Evolutionary conservation across 2,329 filamentous ascomycete genomes (phyloP).

Genomic region (Periconia sp.): DNA sequence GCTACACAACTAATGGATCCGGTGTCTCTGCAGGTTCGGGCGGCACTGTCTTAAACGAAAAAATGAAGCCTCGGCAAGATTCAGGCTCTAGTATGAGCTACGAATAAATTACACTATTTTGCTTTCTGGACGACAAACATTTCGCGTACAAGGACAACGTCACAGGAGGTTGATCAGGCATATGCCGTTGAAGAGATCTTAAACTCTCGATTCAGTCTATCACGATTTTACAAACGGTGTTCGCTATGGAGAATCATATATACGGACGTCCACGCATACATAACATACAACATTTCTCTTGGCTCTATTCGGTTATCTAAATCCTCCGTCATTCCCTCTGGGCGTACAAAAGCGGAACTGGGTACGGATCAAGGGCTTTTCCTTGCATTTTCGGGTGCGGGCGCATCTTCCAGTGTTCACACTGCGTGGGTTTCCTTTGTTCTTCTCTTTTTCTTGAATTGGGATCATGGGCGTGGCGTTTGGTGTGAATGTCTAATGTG

Average conservation of each 20-base stretch:
- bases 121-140: background rate
- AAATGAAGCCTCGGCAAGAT: background rate
- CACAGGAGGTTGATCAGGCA: background rate
- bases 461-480: constrained; percentile 1
- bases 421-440: background rate
- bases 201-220: background rate
- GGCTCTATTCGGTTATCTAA: constrained; percentile 1
- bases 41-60: background rate
- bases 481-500: background rate
- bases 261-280: constrained; percentile 3
- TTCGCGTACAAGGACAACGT: background rate
- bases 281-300: constrained; percentile 6
- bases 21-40: background rate
- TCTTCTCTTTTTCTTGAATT: background rate
- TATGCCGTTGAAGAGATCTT: background rate
- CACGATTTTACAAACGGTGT: constrained; percentile 10
- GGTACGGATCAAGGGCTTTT: constrained; percentile 2
- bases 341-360: constrained; percentile 13
- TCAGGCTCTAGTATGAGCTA: background rate
- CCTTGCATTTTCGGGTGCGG: constrained; percentile 3
- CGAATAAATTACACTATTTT: background rate
- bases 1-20: background rate
- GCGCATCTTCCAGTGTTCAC: background rate
- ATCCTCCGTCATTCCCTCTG: constrained; percentile 14
- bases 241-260: background rate